Evolutionary conservation across 768 basidiomycete genomes (phyloP), one percentile per base, ranked within the genome.

Genomic region (Collybia nuda): DNA sequence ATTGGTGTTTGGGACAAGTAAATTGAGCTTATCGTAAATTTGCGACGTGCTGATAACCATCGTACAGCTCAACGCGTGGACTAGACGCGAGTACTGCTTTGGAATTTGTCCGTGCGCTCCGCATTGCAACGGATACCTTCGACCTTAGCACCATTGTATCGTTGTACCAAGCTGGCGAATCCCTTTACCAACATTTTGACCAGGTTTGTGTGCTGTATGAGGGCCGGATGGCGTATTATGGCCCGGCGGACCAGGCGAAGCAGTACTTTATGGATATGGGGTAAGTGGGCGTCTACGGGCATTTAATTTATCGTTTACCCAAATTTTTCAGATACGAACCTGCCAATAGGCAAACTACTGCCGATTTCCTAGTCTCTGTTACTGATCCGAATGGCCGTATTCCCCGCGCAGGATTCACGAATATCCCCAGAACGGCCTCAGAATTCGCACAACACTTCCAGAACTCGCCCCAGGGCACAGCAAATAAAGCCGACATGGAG

Each of bases 121-220:
- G 88, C 2, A 74, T 82, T 37, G 71, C 78, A 3, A 87, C 88
- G 0, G 83, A 90, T 57, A 70, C 77, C 2, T 71, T 71, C 48
- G 62, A 68, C n/a, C 52, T 65, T 15, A 71, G 85, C 0, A 90
- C 85, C 0, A 78, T 93, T 50, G 87, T 89, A n/a, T 86, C 88
- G 0, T 80, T 94, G 32, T 93, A 93, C 66, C 91, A 93, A 66
- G 91, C 88, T 6, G 85, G 85, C 49, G 88, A 92, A 62, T 73
- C 74, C 2, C 62, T 86, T 0, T 86, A 83, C 51, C 51, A 77
- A 18, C 70, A 77, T 38, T 93, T 92, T 61, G 88, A 91, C 76
- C 90, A 91, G 62, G 86, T 92, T 28, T 84, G 86, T 62, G 80
- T 92, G 29, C 77, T 93, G 59, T 80, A 86, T 66, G 85, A 85